Conservation (phyloP, 805 yeast species). For the Nakazawaea ishiwadae region DNA sequence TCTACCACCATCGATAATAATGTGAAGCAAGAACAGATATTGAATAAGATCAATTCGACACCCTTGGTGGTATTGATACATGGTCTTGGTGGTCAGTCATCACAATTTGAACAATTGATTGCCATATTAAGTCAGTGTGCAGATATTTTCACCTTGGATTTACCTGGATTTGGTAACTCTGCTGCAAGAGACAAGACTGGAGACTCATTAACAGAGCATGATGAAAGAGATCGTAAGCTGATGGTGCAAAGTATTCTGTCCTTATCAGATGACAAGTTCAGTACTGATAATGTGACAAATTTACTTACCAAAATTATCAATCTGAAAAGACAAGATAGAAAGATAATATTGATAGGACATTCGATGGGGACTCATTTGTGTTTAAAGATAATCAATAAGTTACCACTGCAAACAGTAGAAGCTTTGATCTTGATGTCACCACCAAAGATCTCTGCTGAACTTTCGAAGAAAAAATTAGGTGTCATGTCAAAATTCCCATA, state of each 20-base stretch:
- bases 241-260: slow-evolving; percentile 23
- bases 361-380: slow-evolving; percentile 55
- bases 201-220: slow-evolving; percentile 17
- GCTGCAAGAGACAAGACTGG: slow-evolving; percentile 13
- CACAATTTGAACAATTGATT: slow-evolving; percentile 76
- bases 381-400: slow-evolving; percentile 32
- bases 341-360: slow-evolving; percentile 43
- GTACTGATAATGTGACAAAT: slow-evolving; percentile 35
- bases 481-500: slow-evolving; percentile 35
- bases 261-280: slow-evolving; percentile 37
- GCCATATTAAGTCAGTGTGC: slow-evolving; percentile 58
- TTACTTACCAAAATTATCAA: slow-evolving; percentile 33
- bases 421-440: slow-evolving; percentile 45
- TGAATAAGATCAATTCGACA: slow-evolving; percentile 35
- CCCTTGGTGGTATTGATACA: slow-evolving; percentile 71
- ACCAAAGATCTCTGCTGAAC: slow-evolving; percentile 26
- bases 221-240: no score
- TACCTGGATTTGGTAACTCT: slow-evolving; percentile 84
- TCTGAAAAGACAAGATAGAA: slow-evolving; percentile 37
- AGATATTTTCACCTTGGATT: slow-evolving; percentile 66
- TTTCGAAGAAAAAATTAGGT: slow-evolving; percentile 18
- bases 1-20: not conserved
- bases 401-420: slow-evolving; percentile 37
- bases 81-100: slow-evolving; percentile 87
- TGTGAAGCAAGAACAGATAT: not conserved